phyloP scores from a whole-genome alignment of 805 yeast genomes.

The Suhomyces sp. region DNA sequence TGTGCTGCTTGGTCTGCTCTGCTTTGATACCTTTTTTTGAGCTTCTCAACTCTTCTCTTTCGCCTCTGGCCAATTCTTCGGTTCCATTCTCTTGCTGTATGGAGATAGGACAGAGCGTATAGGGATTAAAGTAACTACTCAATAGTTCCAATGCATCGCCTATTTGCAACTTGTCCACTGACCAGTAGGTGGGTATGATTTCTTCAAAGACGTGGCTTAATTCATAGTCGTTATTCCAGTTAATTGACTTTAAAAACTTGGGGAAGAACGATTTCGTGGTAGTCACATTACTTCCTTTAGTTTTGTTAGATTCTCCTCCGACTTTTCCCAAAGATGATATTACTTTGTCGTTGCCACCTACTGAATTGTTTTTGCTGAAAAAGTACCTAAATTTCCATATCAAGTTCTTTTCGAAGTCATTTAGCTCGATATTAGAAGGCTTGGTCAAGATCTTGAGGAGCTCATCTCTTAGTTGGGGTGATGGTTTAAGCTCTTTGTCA shows the following conservation, averaged over 20 bases:
- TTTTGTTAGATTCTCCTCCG: slow-evolving; percentile 7
- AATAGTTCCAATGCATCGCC: slow-evolving; percentile 85
- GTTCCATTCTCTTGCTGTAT: neutral
- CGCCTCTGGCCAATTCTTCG: neutral
- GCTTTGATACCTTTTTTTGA: slow-evolving; percentile 9
- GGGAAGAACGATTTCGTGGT: slow-evolving; percentile 54
- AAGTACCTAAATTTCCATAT: slow-evolving; percentile 91
- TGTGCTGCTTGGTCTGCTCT: slow-evolving; percentile 30
- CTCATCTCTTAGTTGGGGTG: slow-evolving; percentile 75
- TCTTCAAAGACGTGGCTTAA: slow-evolving; percentile 70
- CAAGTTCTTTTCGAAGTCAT: slow-evolving; percentile 79
- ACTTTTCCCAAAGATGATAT: slow-evolving; percentile 7
- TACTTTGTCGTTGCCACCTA: slow-evolving; percentile 32
- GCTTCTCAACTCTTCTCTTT: slow-evolving; percentile 11
- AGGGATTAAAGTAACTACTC: slow-evolving; percentile 69
- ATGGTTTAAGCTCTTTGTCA: slow-evolving; percentile 86
- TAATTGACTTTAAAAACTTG: slow-evolving; percentile 81
- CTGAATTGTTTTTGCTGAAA: slow-evolving; percentile 42
- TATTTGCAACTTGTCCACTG: slow-evolving; percentile 67
- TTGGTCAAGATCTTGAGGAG: slow-evolving; percentile 64
- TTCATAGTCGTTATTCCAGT: slow-evolving; percentile 85
- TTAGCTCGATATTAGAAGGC: slow-evolving; percentile 80
- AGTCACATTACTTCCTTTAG: slow-evolving; percentile 41
- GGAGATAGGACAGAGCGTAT: slow-evolving; percentile 19
- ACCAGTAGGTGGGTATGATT: slow-evolving; percentile 59